Evolutionary conservation across 2,329 filamentous ascomycete genomes (phyloP), one percentile per base, ranked within the genome.

Genomic region (Leptosphaerulina australis): DNA sequence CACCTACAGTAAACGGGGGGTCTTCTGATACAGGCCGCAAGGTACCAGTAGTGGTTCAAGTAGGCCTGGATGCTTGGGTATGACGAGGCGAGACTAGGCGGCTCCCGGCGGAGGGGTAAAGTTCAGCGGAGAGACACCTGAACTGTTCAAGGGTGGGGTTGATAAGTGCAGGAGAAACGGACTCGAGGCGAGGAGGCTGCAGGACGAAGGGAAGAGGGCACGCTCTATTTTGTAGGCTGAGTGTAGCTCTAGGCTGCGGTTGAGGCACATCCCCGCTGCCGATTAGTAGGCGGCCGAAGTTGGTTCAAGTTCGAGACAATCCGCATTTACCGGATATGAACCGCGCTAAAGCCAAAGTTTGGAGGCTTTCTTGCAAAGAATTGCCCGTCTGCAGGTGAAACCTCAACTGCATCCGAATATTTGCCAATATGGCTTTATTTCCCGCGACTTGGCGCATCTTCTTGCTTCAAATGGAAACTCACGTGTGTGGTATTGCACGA

Each of bases 311-410:
- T 49, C 51, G 53, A 48, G 51, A 57, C 50, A 35, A 50, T 25
- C 45, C 45, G 31, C 37, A 37, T 24, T 43, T 37, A 43, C 45
- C 45, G 31, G 37, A 18, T 8, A 35, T 31, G 29, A 37, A 36
- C 37, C 30, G 37, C 38, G 25, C 45, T 41, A 49, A 28, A 37
- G 30, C 30, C 30, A 41, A 31, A 20, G 38, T 30, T 17, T 31
- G 35, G 36, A 41, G 29, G 28, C 4, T 31, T 45, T 12, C 17
- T 53, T 60, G 59, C 57, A 58, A 45, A 54, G 50, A 54, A 52
- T 55, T 48, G 41, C 51, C 53, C 55, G 44, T 50, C 56, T 64
- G 62, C 62, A 63, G 50, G 49, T 58, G 56, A 61, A 58, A 59
- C 56, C 33, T 50, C 51, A 57, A 43, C 41, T 51, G 48, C 41